Conservation (phyloP, 495 filamentous ascomycete species). For the Coniosporium apollinis region DNA sequence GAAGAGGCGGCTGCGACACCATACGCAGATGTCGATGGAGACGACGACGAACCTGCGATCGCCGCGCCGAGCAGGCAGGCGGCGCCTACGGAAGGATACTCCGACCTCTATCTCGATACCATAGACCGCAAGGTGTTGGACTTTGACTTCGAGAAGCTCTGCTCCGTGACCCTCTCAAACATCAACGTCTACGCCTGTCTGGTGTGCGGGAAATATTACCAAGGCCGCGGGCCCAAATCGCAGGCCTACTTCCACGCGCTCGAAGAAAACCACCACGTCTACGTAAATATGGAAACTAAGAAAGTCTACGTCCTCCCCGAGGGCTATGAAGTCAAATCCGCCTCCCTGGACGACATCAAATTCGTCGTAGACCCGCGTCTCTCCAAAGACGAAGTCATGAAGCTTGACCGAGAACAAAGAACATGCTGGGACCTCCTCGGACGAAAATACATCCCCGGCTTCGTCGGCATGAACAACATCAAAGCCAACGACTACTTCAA, state of each 20-base stretch:
- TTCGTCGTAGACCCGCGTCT: conserved; percentile 92
- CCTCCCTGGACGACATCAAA: conserved; percentile 95
- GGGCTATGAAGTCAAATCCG: conserved; percentile 90
- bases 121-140: conserved; percentile 77
- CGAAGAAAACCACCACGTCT: conserved; percentile 89
- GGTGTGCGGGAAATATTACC: conserved; percentile 94
- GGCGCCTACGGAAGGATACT: conserved; percentile 74
- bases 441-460: conserved; percentile 73
- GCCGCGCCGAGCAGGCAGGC: conserved; percentile 35
- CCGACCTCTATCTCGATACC: conserved; percentile 93
- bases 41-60: conserved; percentile 28
- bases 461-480: conserved; percentile 99
- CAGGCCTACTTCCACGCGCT: conserved; percentile 97
- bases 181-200: conserved; percentile 98
- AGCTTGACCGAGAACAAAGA: conserved; percentile 61
- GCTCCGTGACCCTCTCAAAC: conserved; percentile 86
- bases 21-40: conserved; percentile 17
- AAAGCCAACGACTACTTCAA: conserved; percentile 99
- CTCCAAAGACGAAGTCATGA: conserved; percentile 56
- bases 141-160: conserved; percentile 97
- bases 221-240: conserved; percentile 82
- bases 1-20: conserved; percentile 26
- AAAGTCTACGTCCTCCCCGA: conserved; percentile 93
- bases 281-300: conserved; percentile 90
- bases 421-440: conserved; percentile 62